phyloP scores from a whole-genome alignment of 2,329 filamentous ascomycete species.

The Aspergillus sojae region DNA sequence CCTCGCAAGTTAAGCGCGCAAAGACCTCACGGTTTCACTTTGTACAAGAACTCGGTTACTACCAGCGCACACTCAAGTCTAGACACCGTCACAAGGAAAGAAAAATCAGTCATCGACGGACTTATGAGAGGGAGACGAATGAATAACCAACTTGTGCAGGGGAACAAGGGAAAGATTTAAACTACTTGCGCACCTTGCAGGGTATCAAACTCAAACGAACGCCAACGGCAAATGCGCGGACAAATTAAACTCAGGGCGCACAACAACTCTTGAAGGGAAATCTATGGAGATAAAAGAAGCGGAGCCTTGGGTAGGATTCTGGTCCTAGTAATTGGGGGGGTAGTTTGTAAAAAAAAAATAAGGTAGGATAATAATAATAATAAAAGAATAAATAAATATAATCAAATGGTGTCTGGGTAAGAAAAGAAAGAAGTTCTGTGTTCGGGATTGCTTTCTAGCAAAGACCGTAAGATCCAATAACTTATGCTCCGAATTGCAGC shows the following conservation, averaged over 20 bases:
- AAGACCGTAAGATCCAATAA: constrained; percentile 1
- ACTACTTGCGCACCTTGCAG: constrained; percentile 6
- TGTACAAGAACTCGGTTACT: constrained; percentile 16
- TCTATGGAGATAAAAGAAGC: constrained; percentile 1
- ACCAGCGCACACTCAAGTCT: constrained; percentile 17
- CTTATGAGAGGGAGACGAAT: constrained; percentile 1
- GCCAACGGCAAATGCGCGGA: constrained; percentile 1
- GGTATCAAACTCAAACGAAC: constrained; percentile 7
- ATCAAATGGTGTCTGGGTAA: neutral
- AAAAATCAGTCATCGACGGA: neutral
- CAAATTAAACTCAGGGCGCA: constrained; percentile 2
- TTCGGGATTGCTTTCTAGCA: neutral
- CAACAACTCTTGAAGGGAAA: neutral
- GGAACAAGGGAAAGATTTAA: constrained; percentile 4
- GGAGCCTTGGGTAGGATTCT: neutral
- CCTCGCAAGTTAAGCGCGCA: constrained; percentile 16
- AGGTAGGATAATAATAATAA: neutral
- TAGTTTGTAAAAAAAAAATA: neutral
- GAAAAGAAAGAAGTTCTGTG: neutral
- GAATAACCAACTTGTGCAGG: neutral
- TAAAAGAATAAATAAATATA: neutral
- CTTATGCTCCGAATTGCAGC: constrained; percentile 16
- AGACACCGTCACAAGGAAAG: constrained; percentile 7
- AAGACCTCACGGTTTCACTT: constrained; percentile 19
- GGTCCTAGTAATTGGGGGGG: constrained; percentile 6